Evolutionary conservation across 2,329 filamentous ascomycete species (phyloP).

Genomic region (Pseudogymnoascus sp.): DNA sequence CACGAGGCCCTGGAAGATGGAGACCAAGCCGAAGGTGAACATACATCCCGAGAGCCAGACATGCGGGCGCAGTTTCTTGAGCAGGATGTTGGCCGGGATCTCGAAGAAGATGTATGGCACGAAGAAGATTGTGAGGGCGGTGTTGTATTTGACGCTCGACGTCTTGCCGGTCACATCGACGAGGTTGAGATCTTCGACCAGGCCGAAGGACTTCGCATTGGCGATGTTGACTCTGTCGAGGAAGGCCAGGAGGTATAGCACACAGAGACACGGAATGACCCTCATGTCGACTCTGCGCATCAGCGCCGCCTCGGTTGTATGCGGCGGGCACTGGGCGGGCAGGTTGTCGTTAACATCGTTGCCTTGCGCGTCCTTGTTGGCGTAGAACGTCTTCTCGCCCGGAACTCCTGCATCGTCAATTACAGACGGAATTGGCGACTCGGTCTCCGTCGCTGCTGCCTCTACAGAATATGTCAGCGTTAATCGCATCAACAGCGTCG

Average conservation of each 20-base stretch:
- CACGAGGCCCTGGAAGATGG: slow-evolving; percentile 29
- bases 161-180: slow-evolving; percentile 14
- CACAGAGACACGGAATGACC: slow-evolving; percentile 63
- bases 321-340: slow-evolving; percentile 24
- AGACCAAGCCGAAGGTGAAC: slow-evolving; percentile 44
- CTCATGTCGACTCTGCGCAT: slow-evolving; percentile 63
- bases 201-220: slow-evolving; percentile 62
- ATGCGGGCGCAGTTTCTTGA: slow-evolving; percentile 59
- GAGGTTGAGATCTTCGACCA: slow-evolving; percentile 55
- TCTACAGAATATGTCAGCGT: not conserved
- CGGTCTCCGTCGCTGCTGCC: not conserved
- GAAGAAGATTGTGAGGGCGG: slow-evolving; percentile 72
- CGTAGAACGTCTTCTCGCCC: not conserved
- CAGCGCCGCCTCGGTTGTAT: slow-evolving; percentile 48
- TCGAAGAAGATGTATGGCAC: slow-evolving; percentile 66
- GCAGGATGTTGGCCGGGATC: slow-evolving; percentile 64
- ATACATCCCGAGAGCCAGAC: slow-evolving; percentile 69
- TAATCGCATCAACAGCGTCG: not conserved
- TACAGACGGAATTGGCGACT: not conserved
- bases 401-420: not conserved
- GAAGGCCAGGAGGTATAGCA: slow-evolving; percentile 65
- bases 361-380: slow-evolving; percentile 5
- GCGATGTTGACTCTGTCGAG: slow-evolving; percentile 70
- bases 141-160: slow-evolving; percentile 57
- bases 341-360: slow-evolving; percentile 20